Percentiles rank a stretch among this genome's conserved stretches.
Conservation (phyloP, 2,329 filamentous ascomycete genomes). For the Penicillium brevicompactum region DNA sequence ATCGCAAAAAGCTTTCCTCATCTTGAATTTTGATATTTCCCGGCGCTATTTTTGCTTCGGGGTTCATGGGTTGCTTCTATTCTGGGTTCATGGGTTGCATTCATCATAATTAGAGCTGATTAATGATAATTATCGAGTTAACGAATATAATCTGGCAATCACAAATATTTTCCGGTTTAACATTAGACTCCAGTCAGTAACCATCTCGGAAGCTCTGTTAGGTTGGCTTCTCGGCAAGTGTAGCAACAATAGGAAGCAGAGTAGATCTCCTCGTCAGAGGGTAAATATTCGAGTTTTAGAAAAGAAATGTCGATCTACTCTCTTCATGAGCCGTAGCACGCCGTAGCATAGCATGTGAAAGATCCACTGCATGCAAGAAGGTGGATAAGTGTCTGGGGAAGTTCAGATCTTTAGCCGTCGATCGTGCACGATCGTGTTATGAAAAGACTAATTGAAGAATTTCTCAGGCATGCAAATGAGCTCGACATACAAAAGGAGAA, state of each 20-base stretch:
- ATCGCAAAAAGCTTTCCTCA: background rate
- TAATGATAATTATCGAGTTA: constrained; percentile 4
- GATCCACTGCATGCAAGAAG: background rate
- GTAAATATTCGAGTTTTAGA: background rate
- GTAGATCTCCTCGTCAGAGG: background rate
- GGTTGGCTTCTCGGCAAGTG: background rate
- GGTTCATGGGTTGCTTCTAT: too few species aligned
- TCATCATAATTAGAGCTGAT: constrained; percentile 5
- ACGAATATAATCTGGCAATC: background rate
- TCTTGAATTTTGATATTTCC: background rate
- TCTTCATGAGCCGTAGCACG: background rate
- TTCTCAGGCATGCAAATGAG: too few species aligned
- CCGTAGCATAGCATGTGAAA: background rate
- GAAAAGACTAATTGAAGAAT: background rate
- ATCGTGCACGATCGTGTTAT: background rate
- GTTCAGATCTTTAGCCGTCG: background rate
- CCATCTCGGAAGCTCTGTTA: too few species aligned
- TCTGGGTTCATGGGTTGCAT: too few species aligned
- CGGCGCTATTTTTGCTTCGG: background rate
- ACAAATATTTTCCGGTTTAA: background rate
- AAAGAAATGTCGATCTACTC: background rate
- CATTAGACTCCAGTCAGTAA: too few species aligned
- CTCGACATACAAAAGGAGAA: too few species aligned
- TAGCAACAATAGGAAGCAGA: background rate
- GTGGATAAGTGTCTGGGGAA: background rate